phyloP scores from a whole-genome alignment of 108 stramenopile species.

The Cyclotella sp. region DNA sequence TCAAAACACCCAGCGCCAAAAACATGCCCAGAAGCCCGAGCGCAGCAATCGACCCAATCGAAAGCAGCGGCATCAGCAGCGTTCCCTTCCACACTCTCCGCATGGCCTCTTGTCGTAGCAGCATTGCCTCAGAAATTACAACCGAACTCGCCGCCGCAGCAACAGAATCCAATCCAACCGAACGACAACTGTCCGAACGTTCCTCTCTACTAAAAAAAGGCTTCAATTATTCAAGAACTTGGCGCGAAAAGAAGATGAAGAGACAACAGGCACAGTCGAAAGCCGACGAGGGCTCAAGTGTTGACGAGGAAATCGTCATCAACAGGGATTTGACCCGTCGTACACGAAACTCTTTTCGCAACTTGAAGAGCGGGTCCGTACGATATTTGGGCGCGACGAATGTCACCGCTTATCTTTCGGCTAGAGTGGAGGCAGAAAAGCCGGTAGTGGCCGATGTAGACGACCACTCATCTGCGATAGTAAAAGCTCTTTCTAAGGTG shows the following conservation, averaged over 20 bases:
- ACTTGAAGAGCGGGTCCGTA: neutral
- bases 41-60: too few relatives aligned
- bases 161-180: neutral
- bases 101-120: neutral
- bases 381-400: slow-evolving; percentile 2
- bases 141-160: neutral
- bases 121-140: slow-evolving; percentile 8
- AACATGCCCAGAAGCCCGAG: too few relatives aligned
- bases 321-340: slow-evolving; percentile 21
- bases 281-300: neutral
- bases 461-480: slow-evolving; percentile 19
- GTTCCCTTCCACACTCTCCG: neutral
- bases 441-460: slow-evolving; percentile 19
- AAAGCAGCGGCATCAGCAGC: neutral
- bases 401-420: slow-evolving; percentile 33
- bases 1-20: too few relatives aligned
- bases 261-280: neutral
- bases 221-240: slow-evolving; percentile 20
- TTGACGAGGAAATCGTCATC: slow-evolving; percentile 18
- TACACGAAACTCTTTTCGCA: slow-evolving; percentile 6
- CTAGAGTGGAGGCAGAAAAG: slow-evolving; percentile 28
- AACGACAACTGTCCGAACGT: neutral
- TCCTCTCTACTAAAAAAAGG: slow-evolving; percentile 17
- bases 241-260: slow-evolving; percentile 14
- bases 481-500: slow-evolving; percentile 19